phyloP scores from a whole-genome alignment of 768 basidiomycete species.

The Lactarius akahatsu region DNA sequence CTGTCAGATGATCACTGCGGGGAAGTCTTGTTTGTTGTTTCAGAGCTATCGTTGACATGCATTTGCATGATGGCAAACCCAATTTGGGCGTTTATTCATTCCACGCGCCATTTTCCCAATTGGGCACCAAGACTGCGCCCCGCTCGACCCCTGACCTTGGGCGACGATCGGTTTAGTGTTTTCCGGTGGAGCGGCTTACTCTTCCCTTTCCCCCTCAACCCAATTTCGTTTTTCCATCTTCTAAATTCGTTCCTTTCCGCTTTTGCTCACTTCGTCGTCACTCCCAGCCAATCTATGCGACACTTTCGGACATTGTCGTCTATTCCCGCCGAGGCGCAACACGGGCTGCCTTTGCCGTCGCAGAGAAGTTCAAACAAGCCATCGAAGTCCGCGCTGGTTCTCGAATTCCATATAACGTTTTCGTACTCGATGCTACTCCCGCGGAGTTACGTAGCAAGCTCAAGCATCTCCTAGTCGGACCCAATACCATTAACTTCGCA shows the following conservation, averaged over 20 bases:
- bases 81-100: constrained; percentile 2
- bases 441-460: constrained; percentile 45
- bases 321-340: constrained; percentile 72
- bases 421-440: constrained; percentile 61
- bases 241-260: constrained; percentile 26
- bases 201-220: constrained; percentile 20
- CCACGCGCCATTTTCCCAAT: constrained; percentile 10
- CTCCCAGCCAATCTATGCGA: constrained; percentile 73
- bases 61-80: constrained; percentile 4
- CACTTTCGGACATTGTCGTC: constrained; percentile 86
- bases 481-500: constrained; percentile 74
- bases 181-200: constrained; percentile 18
- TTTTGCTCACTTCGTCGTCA: constrained; percentile 14
- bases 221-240: constrained; percentile 36
- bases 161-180: constrained; percentile 22
- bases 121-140: constrained; percentile 1
- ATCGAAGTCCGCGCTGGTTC: constrained; percentile 43
- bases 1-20: constrained; percentile 20
- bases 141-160: constrained; percentile 15
- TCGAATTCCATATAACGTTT: constrained; percentile 69
- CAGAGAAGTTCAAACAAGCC: constrained; percentile 64
- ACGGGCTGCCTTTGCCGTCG: constrained; percentile 55
- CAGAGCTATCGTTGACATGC: constrained; percentile 5
- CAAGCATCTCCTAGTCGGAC: constrained; percentile 54
- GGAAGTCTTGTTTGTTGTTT: constrained; percentile 11